These are phyloP conservation scores for Lachnellula occidentalis DNA, from an alignment of 2,329 filamentous ascomycete genomes.

Conservation along the genomic window DNA sequence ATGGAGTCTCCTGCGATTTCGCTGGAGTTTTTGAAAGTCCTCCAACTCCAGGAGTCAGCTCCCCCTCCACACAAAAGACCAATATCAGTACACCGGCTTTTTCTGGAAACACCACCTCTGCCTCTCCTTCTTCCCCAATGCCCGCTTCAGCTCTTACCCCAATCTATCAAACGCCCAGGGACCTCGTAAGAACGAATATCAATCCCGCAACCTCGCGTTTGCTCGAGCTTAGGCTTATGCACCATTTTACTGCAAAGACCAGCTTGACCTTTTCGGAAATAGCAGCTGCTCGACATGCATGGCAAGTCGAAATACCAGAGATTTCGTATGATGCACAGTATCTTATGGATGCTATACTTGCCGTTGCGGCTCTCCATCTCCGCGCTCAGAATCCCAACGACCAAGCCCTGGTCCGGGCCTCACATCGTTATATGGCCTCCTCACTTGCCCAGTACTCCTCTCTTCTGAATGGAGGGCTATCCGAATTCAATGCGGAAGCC, in stretches of 20 bases:
- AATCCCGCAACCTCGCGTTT: slow-evolving; percentile 17
- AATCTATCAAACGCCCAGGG: slow-evolving; percentile 19
- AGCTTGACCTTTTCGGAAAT: slow-evolving; percentile 52
- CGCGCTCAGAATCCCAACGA: slow-evolving; percentile 53
- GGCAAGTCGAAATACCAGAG: slow-evolving; percentile 54
- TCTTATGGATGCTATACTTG: slow-evolving; percentile 58
- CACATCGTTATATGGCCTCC: slow-evolving; percentile 60
- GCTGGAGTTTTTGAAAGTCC: slow-evolving; percentile 36
- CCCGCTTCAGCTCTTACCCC: slow-evolving; percentile 13
- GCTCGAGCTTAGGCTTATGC: slow-evolving; percentile 57
- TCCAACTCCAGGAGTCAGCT: neutral
- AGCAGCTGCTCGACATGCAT: slow-evolving; percentile 48
- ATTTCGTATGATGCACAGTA: slow-evolving; percentile 57
- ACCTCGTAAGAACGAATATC: slow-evolving; percentile 13
- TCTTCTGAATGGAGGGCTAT: slow-evolving; percentile 51
- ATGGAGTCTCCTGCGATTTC: slow-evolving; percentile 62
- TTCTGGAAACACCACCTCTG: slow-evolving; percentile 2
- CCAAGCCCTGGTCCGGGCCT: slow-evolving; percentile 53
- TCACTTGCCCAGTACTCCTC: slow-evolving; percentile 56
- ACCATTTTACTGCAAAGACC: slow-evolving; percentile 58
- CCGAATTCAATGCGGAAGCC: slow-evolving; percentile 53
- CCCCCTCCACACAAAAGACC: slow-evolving; percentile 15
- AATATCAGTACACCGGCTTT: slow-evolving; percentile 2
- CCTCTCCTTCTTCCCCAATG: slow-evolving; percentile 12
- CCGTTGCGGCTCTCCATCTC: slow-evolving; percentile 58